These are phyloP conservation scores for Pythium volutum DNA, from an alignment of 352 stramenopile species.

Conservation along the genomic window DNA sequence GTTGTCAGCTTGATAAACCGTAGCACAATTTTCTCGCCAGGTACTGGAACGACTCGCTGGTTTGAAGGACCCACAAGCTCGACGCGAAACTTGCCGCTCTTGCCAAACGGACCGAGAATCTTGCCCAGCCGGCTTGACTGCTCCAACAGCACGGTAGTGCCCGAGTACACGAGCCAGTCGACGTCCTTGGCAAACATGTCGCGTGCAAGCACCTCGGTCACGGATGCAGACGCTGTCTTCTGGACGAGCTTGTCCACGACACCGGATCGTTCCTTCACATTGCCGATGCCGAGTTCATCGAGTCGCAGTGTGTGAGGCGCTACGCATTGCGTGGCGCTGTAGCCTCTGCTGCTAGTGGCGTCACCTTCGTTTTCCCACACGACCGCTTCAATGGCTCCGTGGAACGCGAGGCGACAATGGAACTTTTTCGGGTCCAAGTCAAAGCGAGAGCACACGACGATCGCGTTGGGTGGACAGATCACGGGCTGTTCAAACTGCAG, in stretches of 20 bases:
- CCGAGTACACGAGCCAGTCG: slow-evolving; percentile 61
- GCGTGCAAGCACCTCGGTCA: slow-evolving; percentile 43
- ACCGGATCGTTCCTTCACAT: slow-evolving; percentile 57
- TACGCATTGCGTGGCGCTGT: neutral
- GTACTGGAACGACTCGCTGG: slow-evolving; percentile 8
- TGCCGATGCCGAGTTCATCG: slow-evolving; percentile 42
- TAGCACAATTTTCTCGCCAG: slow-evolving; percentile 48
- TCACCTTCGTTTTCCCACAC: slow-evolving; percentile 26
- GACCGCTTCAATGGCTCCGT: slow-evolving; percentile 47
- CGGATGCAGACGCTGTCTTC: neutral
- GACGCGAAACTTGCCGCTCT: slow-evolving; percentile 74
- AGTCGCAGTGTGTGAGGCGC: slow-evolving; percentile 22
- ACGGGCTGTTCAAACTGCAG: slow-evolving; percentile 70
- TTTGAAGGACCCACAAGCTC: slow-evolving; percentile 25
- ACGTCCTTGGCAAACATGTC: slow-evolving; percentile 81
- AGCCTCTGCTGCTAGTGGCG: neutral
- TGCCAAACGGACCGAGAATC: slow-evolving; percentile 76
- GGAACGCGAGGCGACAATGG: slow-evolving; percentile 70
- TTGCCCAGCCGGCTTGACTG: slow-evolving; percentile 32
- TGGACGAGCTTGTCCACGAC: slow-evolving; percentile 54
- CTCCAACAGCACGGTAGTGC: slow-evolving; percentile 46
- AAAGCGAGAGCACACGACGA: slow-evolving; percentile 75
- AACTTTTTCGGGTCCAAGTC: slow-evolving; percentile 62
- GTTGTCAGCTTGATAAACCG: slow-evolving; percentile 55
- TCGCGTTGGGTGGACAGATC: slow-evolving; percentile 42